phyloP scores from a whole-genome alignment of 2,329 filamentous ascomycete genomes.

The Aspergillus phoenicis region DNA sequence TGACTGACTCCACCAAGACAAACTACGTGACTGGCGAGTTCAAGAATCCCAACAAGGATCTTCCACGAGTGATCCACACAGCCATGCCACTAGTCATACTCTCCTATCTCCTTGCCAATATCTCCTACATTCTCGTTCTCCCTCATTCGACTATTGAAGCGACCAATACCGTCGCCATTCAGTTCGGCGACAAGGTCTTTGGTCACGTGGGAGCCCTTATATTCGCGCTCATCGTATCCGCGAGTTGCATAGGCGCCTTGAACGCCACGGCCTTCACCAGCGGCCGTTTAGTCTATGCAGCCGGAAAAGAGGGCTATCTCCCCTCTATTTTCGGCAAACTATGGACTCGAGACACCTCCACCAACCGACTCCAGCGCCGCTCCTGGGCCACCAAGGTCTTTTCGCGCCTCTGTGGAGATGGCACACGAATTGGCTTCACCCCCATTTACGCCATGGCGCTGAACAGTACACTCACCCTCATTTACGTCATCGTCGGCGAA shows the following conservation, averaged over 20 bases:
- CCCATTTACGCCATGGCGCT: conserved; percentile 89
- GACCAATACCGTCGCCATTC: conserved; percentile 92
- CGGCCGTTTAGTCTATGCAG: conserved; percentile 87
- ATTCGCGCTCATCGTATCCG: conserved; percentile 84
- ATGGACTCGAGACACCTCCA: conserved; percentile 59
- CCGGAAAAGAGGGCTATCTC: conserved; percentile 92
- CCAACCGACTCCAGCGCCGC: conserved; percentile 44
- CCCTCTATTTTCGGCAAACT: conserved; percentile 81
- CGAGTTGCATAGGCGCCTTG: conserved; percentile 89
- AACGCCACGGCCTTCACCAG: conserved; percentile 95
- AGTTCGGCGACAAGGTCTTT: conserved; percentile 89
- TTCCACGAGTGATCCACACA: conserved; percentile 93
- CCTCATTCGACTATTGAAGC: conserved; percentile 78
- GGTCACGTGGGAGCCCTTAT: conserved; percentile 79
- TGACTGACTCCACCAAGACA: conserved; percentile 58
- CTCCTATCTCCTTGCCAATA: conserved; percentile 85
- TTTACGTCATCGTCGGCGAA: conserved; percentile 84
- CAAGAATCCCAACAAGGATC: conserved; percentile 83
- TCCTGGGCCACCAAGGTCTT: conserved; percentile 63
- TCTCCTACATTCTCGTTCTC: conserved; percentile 92
- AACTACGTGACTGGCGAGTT: conserved; percentile 99
- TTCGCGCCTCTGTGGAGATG: conserved; percentile 70
- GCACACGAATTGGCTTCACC: conserved; percentile 82
- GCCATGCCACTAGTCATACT: conserved; percentile 93
- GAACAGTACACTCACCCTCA: conserved; percentile 71